Evolutionary conservation across 176 grass and related monocot genomes (phyloP).

Genomic region (Calamus simplicifolius): DNA sequence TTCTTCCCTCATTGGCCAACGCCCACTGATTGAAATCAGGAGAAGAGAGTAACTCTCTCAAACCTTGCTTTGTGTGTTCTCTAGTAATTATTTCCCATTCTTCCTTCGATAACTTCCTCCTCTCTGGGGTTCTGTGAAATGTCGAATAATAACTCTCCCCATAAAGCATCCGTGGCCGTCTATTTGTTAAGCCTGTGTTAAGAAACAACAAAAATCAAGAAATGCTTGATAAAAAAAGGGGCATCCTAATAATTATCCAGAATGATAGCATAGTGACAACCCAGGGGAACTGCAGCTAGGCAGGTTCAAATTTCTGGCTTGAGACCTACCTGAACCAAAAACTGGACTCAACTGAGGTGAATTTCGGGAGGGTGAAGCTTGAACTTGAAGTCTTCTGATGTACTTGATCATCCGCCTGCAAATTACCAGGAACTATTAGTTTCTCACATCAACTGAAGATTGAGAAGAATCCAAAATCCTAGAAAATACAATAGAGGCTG

Average conservation of each 20-base stretch:
- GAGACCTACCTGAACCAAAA: constrained; percentile 29
- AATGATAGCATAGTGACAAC: constrained; percentile 9
- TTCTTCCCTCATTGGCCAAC: constrained; percentile 47
- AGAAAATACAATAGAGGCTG: no score
- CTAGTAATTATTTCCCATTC: constrained; percentile 65
- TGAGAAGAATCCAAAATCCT: no score
- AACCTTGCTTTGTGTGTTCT: constrained; percentile 59
- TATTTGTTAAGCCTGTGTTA: constrained; percentile 33
- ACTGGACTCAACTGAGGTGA: constrained; percentile 24
- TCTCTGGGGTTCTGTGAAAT: constrained; percentile 58
- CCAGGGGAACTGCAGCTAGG: constrained; percentile 34
- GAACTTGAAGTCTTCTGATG: constrained; percentile 8
- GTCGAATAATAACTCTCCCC: constrained; percentile 63
- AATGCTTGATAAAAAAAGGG: no score
- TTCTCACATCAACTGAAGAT: no score
- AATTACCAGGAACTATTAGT: no score
- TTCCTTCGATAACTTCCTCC: constrained; percentile 53
- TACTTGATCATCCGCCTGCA: constrained; percentile 34
- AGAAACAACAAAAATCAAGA: not conserved
- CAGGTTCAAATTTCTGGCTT: constrained; percentile 20
- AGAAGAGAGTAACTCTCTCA: constrained; percentile 57
- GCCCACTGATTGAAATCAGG: constrained; percentile 83
- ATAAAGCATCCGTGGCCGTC: constrained; percentile 5
- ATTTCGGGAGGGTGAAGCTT: constrained; percentile 15
- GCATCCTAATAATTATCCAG: not conserved